These are phyloP conservation scores for Thermochaetoides thermophila DNA, from an alignment of 495 filamentous ascomycete genomes.

Conservation along the genomic window DNA sequence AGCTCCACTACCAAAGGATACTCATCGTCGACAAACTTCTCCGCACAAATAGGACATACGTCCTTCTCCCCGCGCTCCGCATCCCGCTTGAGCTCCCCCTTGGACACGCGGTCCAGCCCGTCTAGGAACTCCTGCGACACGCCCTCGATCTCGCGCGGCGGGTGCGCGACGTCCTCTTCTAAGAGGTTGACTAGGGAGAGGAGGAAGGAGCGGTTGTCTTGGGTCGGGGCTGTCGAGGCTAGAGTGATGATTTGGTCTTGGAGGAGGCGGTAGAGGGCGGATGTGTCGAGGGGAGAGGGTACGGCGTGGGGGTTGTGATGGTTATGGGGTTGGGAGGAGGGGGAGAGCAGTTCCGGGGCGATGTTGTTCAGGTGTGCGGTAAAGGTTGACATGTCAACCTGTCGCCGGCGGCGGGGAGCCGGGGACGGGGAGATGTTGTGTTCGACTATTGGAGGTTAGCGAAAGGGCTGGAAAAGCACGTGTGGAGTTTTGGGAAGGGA, in stretches of 20 bases:
- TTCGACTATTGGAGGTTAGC: constrained; percentile 46
- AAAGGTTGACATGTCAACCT: constrained; percentile 80
- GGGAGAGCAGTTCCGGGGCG: constrained; percentile 25
- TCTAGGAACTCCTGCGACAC: constrained; percentile 72
- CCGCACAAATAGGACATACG: constrained; percentile 74
- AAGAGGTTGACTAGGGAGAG: constrained; percentile 46
- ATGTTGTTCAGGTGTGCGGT: constrained; percentile 59
- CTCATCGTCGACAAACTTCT: constrained; percentile 63
- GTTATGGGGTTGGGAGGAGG: constrained; percentile 18
- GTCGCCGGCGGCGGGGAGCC: constrained; percentile 35
- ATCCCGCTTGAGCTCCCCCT: constrained; percentile 45
- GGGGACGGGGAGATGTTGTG: constrained; percentile 49
- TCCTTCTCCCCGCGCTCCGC: no score
- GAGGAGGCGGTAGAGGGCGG: constrained; percentile 41
- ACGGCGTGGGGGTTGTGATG: constrained; percentile 46
- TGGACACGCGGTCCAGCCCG: constrained; percentile 63
- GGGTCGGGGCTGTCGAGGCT: constrained; percentile 31
- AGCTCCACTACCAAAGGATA: constrained; percentile 77
- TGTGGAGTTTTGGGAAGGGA: constrained; percentile 2
- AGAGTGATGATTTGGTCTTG: constrained; percentile 35
- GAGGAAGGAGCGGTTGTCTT: constrained; percentile 48
- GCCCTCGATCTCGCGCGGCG: constrained; percentile 54
- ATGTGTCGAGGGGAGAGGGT: constrained; percentile 58
- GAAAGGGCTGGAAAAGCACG: constrained; percentile 1
- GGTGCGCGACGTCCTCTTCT: constrained; percentile 45